Conservation (phyloP, 2,329 filamentous ascomycete species). For the Emergomyces africanus region DNA sequence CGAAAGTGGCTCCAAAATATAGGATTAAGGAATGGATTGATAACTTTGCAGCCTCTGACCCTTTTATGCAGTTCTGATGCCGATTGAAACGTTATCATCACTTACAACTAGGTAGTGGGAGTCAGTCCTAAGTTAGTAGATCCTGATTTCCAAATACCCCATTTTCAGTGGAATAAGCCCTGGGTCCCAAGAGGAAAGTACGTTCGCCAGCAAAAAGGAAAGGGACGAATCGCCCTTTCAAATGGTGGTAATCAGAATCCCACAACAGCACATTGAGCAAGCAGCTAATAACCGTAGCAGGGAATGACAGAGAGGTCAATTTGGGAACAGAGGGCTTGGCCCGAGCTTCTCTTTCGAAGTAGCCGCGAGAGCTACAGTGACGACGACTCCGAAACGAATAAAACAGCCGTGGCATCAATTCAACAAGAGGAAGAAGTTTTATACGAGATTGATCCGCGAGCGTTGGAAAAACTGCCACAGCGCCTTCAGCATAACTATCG, state of each 20-base stretch:
- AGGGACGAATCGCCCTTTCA: not conserved
- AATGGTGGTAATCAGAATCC: not conserved
- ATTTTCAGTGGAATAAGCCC: not conserved
- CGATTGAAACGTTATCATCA: not conserved
- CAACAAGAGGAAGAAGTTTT: slow-evolving; percentile 19
- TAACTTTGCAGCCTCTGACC: not conserved
- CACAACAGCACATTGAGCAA: not conserved
- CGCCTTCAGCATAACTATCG: slow-evolving; percentile 17
- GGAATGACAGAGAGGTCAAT: not conserved
- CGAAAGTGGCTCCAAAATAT: too few relatives aligned
- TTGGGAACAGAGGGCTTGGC: not conserved
- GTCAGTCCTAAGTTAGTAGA: not conserved
- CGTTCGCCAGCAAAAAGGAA: not conserved
- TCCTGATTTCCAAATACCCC: not conserved
- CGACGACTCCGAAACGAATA: not conserved
- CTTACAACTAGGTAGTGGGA: not conserved
- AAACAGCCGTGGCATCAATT: not conserved
- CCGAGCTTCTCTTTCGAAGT: not conserved
- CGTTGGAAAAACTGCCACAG: slow-evolving; percentile 15
- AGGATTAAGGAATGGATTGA: not conserved
- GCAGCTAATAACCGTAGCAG: not conserved
- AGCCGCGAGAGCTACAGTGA: not conserved
- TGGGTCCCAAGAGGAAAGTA: not conserved
- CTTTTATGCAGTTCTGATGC: not conserved
- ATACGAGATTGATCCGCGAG: slow-evolving; percentile 16